Evolutionary conservation across 73 alveolate species (phyloP), one percentile per base, ranked within the genome.

Genomic region (Symbiodinium natans): DNA sequence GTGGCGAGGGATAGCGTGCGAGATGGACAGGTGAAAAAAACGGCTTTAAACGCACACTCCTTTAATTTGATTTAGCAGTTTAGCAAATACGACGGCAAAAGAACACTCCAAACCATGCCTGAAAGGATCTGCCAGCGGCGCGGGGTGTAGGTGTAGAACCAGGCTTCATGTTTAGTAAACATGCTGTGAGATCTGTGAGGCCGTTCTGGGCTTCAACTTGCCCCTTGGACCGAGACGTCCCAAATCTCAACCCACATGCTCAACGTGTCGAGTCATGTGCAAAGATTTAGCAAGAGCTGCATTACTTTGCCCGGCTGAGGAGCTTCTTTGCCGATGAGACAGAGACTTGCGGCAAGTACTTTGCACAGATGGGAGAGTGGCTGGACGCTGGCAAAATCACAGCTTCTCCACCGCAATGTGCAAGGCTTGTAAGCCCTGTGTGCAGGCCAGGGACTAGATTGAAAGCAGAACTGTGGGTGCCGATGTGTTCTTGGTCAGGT

Each of bases 161-260:
- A n/a, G n/a, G n/a, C n/a, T n/a, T n/a, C n/a, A n/a, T n/a, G n/a
- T n/a, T n/a, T n/a, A n/a, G n/a, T n/a, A n/a, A n/a, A n/a, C n/a
- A n/a, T n/a, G n/a, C n/a, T n/a, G n/a, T n/a, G n/a, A n/a, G n/a
- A n/a, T n/a, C n/a, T n/a, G n/a, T n/a, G n/a, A 52, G 71, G 94
- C 94, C 59, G 94, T 87, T 41, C 94, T 87, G 41, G 94, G 94
- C 1, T 87, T 87, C 84, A 87, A 87, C 94, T 38, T 87, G 94
- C 41, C 68, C 85, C 94, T 36, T 36, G 94, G 84, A 34, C 0
- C 29, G 40, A 7, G 42, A 68, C 10, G 40, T 25, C 38, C 40
- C 40, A 52, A 52, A 52, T 10, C 10, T 10, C 71, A 52, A 13
- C 19, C 19, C 10, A 10, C 27, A 19, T 19, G 19, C 71, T 10